Conservation (phyloP, 768 basidiomycete species). For the Phylloporus arenicola region DNA sequence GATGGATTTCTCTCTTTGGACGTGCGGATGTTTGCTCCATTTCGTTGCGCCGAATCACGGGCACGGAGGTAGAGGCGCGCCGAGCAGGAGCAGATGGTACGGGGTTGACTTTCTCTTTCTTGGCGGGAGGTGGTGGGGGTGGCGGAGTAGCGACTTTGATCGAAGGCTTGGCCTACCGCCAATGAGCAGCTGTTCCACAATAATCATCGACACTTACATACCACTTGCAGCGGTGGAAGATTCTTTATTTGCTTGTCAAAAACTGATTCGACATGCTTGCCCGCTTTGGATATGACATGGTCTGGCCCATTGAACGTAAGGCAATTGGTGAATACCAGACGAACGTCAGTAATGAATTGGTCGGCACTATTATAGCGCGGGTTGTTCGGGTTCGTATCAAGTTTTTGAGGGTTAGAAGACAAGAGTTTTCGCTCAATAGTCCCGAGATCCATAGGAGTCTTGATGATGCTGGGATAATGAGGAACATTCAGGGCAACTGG, state of each 20-base stretch:
- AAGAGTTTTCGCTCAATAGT: conserved; percentile 86
- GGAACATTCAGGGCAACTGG: conserved; percentile 76
- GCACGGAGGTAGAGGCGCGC: conserved; percentile 74
- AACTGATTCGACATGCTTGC: conserved; percentile 72
- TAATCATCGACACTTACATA: conserved; percentile 37
- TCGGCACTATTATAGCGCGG: conserved; percentile 75
- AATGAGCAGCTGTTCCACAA: conserved; percentile 13
- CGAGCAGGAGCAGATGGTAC: conserved; percentile 45
- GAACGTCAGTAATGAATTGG: conserved; percentile 81
- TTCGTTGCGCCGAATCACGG: conserved; percentile 79
- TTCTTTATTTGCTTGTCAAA: conserved; percentile 89
- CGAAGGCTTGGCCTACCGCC: conserved; percentile 38
- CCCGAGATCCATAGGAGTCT: conserved; percentile 88
- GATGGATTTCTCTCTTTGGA: conserved; percentile 98
- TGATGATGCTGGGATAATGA: conserved; percentile 84
- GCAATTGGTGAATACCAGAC: conserved; percentile 85
- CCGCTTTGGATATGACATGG: conserved; percentile 73
- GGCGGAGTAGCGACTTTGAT: conserved; percentile 38
- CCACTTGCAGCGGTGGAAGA: conserved; percentile 72
- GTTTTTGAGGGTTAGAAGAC: conserved; percentile 75
- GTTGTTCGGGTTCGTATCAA: conserved; percentile 60
- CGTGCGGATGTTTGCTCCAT: conserved; percentile 49
- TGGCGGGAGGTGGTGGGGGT: conserved; percentile 24
- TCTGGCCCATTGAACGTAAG: conserved; percentile 90
- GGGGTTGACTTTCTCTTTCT: conserved; percentile 25